These are phyloP conservation scores for Pyricularia pennisetigena DNA, from an alignment of 2,329 filamentous ascomycete species.

Conservation along the genomic window DNA sequence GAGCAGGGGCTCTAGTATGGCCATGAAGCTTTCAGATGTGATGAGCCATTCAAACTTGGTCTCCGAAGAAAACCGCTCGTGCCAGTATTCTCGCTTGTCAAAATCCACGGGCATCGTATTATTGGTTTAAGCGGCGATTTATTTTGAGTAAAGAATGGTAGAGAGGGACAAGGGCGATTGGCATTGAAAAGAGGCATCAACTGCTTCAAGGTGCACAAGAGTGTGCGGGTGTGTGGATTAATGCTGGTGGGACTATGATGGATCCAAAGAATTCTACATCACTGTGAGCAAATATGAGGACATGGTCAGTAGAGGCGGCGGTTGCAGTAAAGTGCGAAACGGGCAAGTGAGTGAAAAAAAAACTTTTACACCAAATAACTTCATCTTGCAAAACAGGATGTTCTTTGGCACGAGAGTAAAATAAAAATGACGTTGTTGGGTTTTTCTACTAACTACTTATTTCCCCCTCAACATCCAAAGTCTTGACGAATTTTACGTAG, in stretches of 20 bases:
- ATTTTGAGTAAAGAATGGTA: background rate
- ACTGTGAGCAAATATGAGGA: background rate
- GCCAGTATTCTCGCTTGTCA: conserved; percentile 41
- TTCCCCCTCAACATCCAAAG: too few relatives aligned
- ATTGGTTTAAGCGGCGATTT: background rate
- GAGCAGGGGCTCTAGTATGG: conserved; percentile 28
- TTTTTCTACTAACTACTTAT: too few relatives aligned
- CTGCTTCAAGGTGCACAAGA: background rate
- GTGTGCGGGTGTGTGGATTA: background rate
- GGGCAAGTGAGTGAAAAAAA: too few relatives aligned
- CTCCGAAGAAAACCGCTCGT: conserved; percentile 32
- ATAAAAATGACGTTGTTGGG: too few relatives aligned
- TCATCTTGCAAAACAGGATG: too few relatives aligned
- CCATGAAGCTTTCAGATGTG: conserved; percentile 29
- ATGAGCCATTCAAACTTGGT: conserved; percentile 37
- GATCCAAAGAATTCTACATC: background rate
- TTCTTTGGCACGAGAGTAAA: too few relatives aligned
- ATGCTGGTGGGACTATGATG: background rate
- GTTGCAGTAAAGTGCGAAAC: too few relatives aligned
- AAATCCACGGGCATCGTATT: conserved; percentile 23
- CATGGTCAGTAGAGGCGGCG: too few relatives aligned
- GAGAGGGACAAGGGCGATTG: background rate
- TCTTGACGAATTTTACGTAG: too few relatives aligned
- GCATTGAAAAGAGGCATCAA: background rate
- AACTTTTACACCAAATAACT: too few relatives aligned